phyloP scores from a whole-genome alignment of 179 eudicot species.

The Actinidia polygama region DNA sequence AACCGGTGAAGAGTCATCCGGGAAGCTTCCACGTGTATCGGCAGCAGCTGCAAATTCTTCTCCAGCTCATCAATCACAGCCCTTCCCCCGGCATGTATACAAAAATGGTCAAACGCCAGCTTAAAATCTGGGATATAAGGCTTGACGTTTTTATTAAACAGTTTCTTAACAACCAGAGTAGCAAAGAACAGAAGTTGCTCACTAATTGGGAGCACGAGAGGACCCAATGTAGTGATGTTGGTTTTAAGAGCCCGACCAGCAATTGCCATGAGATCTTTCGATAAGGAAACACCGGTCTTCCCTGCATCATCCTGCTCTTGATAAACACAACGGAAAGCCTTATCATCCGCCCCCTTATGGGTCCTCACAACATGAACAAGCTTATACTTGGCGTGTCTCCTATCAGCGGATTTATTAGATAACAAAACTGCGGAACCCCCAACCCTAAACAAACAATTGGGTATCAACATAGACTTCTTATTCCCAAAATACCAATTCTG shows the following conservation, averaged over 20 bases:
- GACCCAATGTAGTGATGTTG: conserved; percentile 49
- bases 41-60: conserved; percentile 44
- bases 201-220: conserved; percentile 45
- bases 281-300: conserved; percentile 43
- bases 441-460: conserved; percentile 80
- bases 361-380: conserved; percentile 49
- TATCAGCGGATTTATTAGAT: conserved; percentile 55
- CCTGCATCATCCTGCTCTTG: conserved; percentile 42
- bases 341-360: conserved; percentile 43
- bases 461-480: conserved; percentile 76
- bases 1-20: conserved; percentile 49
- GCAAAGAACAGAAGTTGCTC: conserved; percentile 48
- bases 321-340: conserved; percentile 46
- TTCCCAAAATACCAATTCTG: conserved; percentile 90
- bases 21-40: conserved; percentile 44
- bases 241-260: conserved; percentile 51
- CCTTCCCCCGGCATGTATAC: conserved; percentile 54
- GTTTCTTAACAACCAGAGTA: conserved; percentile 36
- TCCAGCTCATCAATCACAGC: conserved; percentile 52
- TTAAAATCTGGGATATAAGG: conserved; percentile 51
- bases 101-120: conserved; percentile 51
- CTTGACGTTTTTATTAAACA: conserved; percentile 33
- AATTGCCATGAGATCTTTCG: conserved; percentile 50
- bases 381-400: conserved; percentile 45
- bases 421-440: conserved; percentile 75